Base-by-base conservation (phyloP, 208 protist species). In the Acanthamoeba divionensis region DNA sequence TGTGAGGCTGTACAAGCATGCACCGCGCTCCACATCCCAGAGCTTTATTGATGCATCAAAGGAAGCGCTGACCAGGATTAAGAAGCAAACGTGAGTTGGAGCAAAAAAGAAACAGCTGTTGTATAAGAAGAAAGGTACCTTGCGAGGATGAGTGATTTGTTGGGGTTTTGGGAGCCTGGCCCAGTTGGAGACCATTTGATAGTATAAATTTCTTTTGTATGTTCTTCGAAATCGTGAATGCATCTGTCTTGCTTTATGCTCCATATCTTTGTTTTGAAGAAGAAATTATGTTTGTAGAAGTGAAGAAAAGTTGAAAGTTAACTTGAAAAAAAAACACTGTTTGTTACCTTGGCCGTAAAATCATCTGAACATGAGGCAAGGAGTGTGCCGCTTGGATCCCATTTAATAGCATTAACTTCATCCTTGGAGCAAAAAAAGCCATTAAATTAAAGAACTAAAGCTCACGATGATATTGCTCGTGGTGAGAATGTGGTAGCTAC, bases 321-420 rank as follows among this genome's bases (percentile, higher is more conserved):
- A 8, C 1, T 13, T 38, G 10, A 13, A 73, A 15, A 73, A 44
- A 86, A 89, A 12, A 1, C 47, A n/a, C 29, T 12, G 52, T 52
- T 38, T 36, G 26, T 55, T 18, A 96, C 50, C 88, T 97, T 97
- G 1, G 94, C 95, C 13, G 96, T 97, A 4, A 9, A 75, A 90
- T 98, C 96, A 82, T 98, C 97, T 13, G 96, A 97, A 91, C 97
- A 98, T 0, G 95, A 96, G 10, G 97, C 97, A 0, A 98, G 89
- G 29, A 97, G 63, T 8, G 41, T 94, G 15, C 94, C 96, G 12
- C 80, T 88, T 18, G 95, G 92, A 80, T 96, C 94, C 97, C 97
- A 98, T 48, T 94, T 92, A 88, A 98, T 95, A 0, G 94, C 92
- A 75, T 98, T 98, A 26, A 98, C 96, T 77, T 96, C 95, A 44